Conservation (phyloP, 352 stramenopile genomes). For the Phytophthora pluvialis region DNA sequence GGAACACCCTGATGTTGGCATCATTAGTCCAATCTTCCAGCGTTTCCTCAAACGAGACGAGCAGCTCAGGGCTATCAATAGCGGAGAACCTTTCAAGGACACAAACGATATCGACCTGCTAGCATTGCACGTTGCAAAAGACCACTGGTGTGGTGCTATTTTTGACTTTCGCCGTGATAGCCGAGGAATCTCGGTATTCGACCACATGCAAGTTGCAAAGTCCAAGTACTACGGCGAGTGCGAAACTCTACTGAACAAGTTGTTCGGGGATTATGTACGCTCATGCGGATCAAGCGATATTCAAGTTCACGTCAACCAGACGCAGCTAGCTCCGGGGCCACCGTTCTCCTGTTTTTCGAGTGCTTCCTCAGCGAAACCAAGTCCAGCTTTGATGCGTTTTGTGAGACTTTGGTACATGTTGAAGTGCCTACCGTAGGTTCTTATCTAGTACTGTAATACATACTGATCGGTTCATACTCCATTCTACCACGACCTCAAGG, state of each 20-base stretch:
- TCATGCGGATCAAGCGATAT: neutral
- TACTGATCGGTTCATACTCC: no score
- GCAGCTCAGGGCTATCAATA: neutral
- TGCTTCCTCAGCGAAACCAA: neutral
- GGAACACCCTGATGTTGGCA: neutral
- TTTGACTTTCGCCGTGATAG: slow-evolving; percentile 6
- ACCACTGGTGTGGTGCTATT: slow-evolving; percentile 9
- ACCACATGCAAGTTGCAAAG: slow-evolving; percentile 4
- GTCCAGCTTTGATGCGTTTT: neutral
- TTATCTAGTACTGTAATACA: no score
- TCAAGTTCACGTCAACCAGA: neutral
- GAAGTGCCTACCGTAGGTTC: neutral
- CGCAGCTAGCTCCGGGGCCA: neutral
- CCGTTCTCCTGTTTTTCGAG: neutral
- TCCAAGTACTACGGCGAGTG: slow-evolving; percentile 19
- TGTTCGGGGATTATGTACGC: neutral
- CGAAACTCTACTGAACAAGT: neutral
- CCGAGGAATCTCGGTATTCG: slow-evolving; percentile 1
- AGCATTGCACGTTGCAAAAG: neutral
- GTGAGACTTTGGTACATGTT: neutral
- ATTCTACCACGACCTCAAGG: no score
- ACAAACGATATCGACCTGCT: neutral
- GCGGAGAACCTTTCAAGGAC: neutral
- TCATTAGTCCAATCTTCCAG: slow-evolving; percentile 5
- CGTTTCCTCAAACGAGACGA: neutral